Evolutionary conservation across 108 stramenopile species (phyloP), one percentile per base, ranked within the genome.

Genomic region (Nitzschia putrida): DNA sequence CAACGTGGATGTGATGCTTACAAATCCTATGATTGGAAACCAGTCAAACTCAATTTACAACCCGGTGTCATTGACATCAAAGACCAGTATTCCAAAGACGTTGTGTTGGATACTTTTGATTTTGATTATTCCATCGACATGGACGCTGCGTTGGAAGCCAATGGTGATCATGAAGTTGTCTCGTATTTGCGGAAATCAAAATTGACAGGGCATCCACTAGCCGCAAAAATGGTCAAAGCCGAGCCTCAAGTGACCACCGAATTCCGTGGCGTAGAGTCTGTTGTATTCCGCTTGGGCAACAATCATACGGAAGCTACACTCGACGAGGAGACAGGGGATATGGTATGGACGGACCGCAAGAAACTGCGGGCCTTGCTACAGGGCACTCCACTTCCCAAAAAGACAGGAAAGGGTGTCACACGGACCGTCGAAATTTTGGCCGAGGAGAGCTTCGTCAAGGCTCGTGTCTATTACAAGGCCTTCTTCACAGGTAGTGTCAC

Each of bases 11-110:
- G 20, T 43, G 64, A 57, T 23, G 7, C 49, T 9, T 67, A 53
- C 44, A 67, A 67, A 54, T 45, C 66, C 12, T 74, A 65, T 67
- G 73, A 58, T 11, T 74, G 73, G 73, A 67, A 74, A 54, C 65
- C 73, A 9, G 43, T 74, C 57, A 74, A 67, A 42, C 16, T 74
- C 13, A 66, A 74, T 53, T 45, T 74, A 20, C 55, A 45, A 18
- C 59, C 73, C 18, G 66, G 73, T 16, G 8, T 23, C 11, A 55
- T 74, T n/a, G 66, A 67, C 44, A 53, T 67, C 10, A 66, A 53
- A 23, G 58, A 74, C 22, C 45, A 61, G 40, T 74, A 55, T 50
- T 61, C 73, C 10, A 74, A 74, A 42, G 49, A 60, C 40, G 66
- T 61, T 20, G 8, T 11, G 2, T 61, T 74, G 41, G 73, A 74